Conservation (phyloP, 2,329 filamentous ascomycete genomes). For the Claviceps monticola region DNA sequence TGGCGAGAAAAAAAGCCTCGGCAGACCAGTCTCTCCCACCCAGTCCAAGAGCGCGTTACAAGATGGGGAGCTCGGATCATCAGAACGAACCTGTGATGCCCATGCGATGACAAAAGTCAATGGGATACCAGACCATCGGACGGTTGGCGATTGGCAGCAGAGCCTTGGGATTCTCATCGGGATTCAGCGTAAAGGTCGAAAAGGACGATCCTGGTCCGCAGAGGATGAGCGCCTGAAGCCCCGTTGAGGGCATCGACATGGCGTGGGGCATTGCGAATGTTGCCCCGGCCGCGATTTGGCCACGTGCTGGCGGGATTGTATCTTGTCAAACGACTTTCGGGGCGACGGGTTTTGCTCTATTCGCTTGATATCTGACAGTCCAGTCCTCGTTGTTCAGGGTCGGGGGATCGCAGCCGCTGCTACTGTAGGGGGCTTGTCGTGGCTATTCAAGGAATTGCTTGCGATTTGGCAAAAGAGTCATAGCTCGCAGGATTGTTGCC, state of each 20-base stretch:
- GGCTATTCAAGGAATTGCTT: background rate
- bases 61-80: background rate
- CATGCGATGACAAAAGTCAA: constrained; percentile 73
- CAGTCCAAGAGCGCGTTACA: background rate
- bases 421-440: background rate
- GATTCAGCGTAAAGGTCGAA: constrained; percentile 68
- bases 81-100: constrained; percentile 53
- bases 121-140: constrained; percentile 81
- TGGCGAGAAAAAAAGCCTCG: background rate
- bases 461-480: constrained; percentile 5
- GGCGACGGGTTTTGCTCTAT: background rate
- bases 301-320: background rate
- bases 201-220: constrained; percentile 74
- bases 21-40: background rate
- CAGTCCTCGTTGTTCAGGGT: background rate
- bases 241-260: constrained; percentile 55
- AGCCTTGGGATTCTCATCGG: constrained; percentile 69
- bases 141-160: constrained; percentile 71
- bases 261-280: constrained; percentile 54
- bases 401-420: background rate
- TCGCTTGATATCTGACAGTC: background rate
- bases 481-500: constrained; percentile 1
- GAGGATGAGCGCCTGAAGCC: constrained; percentile 71
- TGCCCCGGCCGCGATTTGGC: background rate
- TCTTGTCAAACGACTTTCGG: background rate